A percentile compares a stretch with the other conserved stretches of the same genome.
These are phyloP conservation scores for Orbilia blumenaviensis DNA, from an alignment of 2,329 filamentous ascomycete genomes.

Conservation along the genomic window DNA sequence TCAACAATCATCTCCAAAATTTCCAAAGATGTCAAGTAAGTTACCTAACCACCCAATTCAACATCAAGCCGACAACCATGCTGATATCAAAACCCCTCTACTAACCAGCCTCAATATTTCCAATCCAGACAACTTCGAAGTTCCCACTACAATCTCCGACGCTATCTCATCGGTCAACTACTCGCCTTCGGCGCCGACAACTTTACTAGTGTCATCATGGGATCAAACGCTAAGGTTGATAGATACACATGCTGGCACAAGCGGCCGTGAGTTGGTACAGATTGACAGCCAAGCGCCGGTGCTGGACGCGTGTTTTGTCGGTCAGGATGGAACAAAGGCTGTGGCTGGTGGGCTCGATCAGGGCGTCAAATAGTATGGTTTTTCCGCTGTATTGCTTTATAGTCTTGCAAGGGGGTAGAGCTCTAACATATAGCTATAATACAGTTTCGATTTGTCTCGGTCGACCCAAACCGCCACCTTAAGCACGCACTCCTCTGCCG, in stretches of 20 bases:
- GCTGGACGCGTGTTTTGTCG: constrained; percentile 84
- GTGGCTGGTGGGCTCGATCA: constrained; percentile 88
- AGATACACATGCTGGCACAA: constrained; percentile 71
- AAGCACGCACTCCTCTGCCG: constrained; percentile 80
- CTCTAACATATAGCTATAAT: not conserved
- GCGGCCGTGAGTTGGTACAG: constrained; percentile 72
- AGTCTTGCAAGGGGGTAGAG: not conserved
- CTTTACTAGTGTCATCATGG: constrained; percentile 92
- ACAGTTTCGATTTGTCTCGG: constrained; percentile 74
- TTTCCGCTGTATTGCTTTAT: constrained; percentile 1
- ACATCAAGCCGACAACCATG: constrained; percentile 6
- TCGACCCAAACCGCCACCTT: constrained; percentile 73
- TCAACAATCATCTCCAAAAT: not conserved
- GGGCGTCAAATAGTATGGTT: constrained; percentile 76
- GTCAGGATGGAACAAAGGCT: constrained; percentile 79
- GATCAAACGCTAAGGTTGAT: constrained; percentile 92
- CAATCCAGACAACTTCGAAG: constrained; percentile 71
- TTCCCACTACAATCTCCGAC: constrained; percentile 82
- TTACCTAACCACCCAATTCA: not conserved
- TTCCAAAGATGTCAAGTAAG: constrained; percentile 50
- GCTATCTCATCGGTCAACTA: constrained; percentile 87
- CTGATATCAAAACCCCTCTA: constrained; percentile 35
- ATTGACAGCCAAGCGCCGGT: constrained; percentile 86
- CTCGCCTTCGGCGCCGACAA: constrained; percentile 76
- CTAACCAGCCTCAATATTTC: constrained; percentile 34